phyloP scores from a whole-genome alignment of 2,329 filamentous ascomycete species.

The Hyphodiscus sp. region DNA sequence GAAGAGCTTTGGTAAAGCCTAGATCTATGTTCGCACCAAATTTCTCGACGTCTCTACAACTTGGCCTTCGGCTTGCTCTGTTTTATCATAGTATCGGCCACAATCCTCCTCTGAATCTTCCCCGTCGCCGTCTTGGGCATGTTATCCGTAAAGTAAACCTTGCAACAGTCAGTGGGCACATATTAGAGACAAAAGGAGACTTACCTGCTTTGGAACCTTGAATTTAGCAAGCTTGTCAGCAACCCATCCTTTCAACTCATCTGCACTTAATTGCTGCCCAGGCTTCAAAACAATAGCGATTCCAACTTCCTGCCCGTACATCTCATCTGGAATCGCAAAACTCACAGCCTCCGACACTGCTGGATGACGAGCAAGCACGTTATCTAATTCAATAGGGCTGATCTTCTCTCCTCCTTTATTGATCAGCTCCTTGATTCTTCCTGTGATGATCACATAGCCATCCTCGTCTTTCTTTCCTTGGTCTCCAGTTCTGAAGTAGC shows the following conservation, averaged over 20 bases:
- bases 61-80: slow-evolving; percentile 51
- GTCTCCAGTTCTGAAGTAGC: slow-evolving; percentile 84
- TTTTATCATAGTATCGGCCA: slow-evolving; percentile 80
- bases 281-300: slow-evolving; percentile 70
- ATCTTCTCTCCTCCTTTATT: slow-evolving; percentile 90
- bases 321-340: slow-evolving; percentile 75
- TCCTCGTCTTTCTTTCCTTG: slow-evolving; percentile 76
- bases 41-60: slow-evolving; percentile 35
- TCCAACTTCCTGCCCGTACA: slow-evolving; percentile 77
- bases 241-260: slow-evolving; percentile 63
- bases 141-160: slow-evolving; percentile 74
- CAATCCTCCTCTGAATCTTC: slow-evolving; percentile 79
- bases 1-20: not conserved
- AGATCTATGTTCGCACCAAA: not conserved
- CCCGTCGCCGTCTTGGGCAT: slow-evolving; percentile 93
- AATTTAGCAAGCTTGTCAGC: slow-evolving; percentile 69
- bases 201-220: slow-evolving; percentile 76
- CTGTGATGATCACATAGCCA: slow-evolving; percentile 79
- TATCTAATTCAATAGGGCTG: slow-evolving; percentile 81
- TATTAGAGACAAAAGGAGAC: slow-evolving; percentile 17
- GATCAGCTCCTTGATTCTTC: slow-evolving; percentile 90
- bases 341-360: slow-evolving; percentile 72
- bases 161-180: slow-evolving; percentile 10
- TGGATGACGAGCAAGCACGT: slow-evolving; percentile 67
- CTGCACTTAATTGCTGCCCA: slow-evolving; percentile 47